A percentile compares a stretch with the other conserved stretches of the same genome.
Evolutionary conservation across 1,284 basidiomycete species (phyloP).

Genomic region (Fomitopsis palustris): DNA sequence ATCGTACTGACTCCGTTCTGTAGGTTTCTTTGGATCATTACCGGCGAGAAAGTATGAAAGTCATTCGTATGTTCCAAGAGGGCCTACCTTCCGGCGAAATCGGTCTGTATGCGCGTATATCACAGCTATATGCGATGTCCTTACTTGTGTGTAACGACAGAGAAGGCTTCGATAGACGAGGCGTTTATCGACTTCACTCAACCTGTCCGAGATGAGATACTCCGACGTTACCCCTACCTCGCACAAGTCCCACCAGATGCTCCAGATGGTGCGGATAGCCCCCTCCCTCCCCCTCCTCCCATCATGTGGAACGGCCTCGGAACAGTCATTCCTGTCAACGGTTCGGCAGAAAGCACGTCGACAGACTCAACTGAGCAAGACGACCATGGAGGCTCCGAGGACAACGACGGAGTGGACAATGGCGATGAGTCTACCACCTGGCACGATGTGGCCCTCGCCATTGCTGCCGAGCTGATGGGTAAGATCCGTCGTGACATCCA

Average conservation of each 20-base stretch:
- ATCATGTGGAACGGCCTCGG: slow-evolving; percentile 68
- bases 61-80: slow-evolving; percentile 84
- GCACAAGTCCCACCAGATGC: slow-evolving; percentile 65
- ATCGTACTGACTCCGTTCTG: neutral
- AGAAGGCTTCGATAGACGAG: slow-evolving; percentile 82
- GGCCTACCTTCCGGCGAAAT: slow-evolving; percentile 69
- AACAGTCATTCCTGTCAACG: slow-evolving; percentile 65
- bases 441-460: slow-evolving; percentile 90
- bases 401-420: slow-evolving; percentile 20
- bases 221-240: slow-evolving; percentile 78
- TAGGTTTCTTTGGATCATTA: slow-evolving; percentile 95
- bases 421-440: slow-evolving; percentile 54
- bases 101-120: slow-evolving; percentile 37
- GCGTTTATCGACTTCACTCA: slow-evolving; percentile 89
- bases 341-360: slow-evolving; percentile 21
- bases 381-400: slow-evolving; percentile 10
- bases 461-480: slow-evolving; percentile 89
- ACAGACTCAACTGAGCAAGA: slow-evolving; percentile 8
- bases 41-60: slow-evolving; percentile 86
- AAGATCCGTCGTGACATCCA: slow-evolving; percentile 70
- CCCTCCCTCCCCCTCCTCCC: slow-evolving; percentile 76
- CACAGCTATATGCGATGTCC: neutral
- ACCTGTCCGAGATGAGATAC: slow-evolving; percentile 69
- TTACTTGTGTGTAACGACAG: slow-evolving; percentile 35
- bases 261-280: slow-evolving; percentile 72